A percentile compares a stretch with the other conserved stretches of the same genome.
phyloP scores from a whole-genome alignment of 2,329 filamentous ascomycete genomes.

The Cladosporium sp. region DNA sequence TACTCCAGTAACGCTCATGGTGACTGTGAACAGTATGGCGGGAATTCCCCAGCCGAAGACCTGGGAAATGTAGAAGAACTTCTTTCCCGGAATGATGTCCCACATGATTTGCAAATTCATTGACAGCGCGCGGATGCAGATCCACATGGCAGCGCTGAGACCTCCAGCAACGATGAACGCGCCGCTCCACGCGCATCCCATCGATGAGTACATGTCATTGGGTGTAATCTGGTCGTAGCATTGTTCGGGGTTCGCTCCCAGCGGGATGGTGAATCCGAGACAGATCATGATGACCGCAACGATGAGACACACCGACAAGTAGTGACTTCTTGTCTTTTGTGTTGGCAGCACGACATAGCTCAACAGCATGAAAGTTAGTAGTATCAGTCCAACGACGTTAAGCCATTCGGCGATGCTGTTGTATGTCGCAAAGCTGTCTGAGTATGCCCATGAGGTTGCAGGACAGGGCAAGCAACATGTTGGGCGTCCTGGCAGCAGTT shows the following conservation, averaged over 20 bases:
- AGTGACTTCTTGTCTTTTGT: slow-evolving; percentile 89
- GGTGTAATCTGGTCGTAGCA: slow-evolving; percentile 91
- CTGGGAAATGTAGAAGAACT: slow-evolving; percentile 86
- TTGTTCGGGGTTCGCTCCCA: slow-evolving; percentile 75
- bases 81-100: slow-evolving; percentile 85
- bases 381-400: slow-evolving; percentile 71
- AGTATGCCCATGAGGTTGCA: slow-evolving; percentile 73
- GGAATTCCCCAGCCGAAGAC: slow-evolving; percentile 82
- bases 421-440: slow-evolving; percentile 58
- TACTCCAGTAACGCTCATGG: slow-evolving; percentile 82
- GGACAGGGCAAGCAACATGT: slow-evolving; percentile 91
- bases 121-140: slow-evolving; percentile 84
- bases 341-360: slow-evolving; percentile 81
- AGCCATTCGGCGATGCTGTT: slow-evolving; percentile 76
- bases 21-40: slow-evolving; percentile 70
- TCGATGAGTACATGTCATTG: slow-evolving; percentile 81
- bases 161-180: slow-evolving; percentile 84
- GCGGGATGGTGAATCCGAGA: slow-evolving; percentile 87
- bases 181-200: slow-evolving; percentile 85
- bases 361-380: slow-evolving; percentile 73
- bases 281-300: slow-evolving; percentile 77
- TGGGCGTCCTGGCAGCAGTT: slow-evolving; percentile 48
- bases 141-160: slow-evolving; percentile 82
- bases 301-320: slow-evolving; percentile 85
- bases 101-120: slow-evolving; percentile 98